Conservation (phyloP, 1,284 basidiomycete genomes). For the Puccinia novopanici region DNA sequence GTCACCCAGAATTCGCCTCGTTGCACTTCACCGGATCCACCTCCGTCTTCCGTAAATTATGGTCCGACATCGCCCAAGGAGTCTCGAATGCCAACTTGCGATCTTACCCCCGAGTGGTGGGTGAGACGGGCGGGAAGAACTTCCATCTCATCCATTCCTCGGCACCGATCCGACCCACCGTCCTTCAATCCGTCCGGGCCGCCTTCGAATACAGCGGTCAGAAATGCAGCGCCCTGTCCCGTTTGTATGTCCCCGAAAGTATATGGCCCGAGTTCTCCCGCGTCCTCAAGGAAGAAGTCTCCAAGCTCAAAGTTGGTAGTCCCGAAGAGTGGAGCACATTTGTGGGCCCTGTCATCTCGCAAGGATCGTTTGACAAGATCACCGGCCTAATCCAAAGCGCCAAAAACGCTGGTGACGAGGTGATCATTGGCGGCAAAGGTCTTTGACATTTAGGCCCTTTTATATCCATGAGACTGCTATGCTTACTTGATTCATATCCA, state of each 20-base stretch:
- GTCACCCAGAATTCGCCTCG: conserved; percentile 77
- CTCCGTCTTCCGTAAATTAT: conserved; percentile 81
- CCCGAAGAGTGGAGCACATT: conserved; percentile 80
- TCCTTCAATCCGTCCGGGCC: too few relatives aligned
- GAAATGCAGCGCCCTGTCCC: conserved; percentile 93
- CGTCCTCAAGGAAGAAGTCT: conserved; percentile 71
- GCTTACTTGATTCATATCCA: too few relatives aligned
- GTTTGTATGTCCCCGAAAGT: conserved; percentile 89
- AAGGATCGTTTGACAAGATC: too few relatives aligned
- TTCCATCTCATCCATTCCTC: conserved; percentile 93
- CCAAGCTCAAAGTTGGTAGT: conserved; percentile 81
- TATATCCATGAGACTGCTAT: too few relatives aligned
- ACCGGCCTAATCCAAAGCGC: too few relatives aligned
- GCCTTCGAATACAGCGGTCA: conserved; percentile 98
- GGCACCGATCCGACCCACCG: too few relatives aligned
- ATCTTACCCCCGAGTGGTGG: conserved; percentile 90
- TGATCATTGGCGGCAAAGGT: conserved; percentile 82
- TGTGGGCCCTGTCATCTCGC: conserved; percentile 91
- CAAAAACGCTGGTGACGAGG: conserved; percentile 81
- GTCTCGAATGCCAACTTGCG: conserved; percentile 72
- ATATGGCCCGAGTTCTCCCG: too few relatives aligned
- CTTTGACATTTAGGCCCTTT: too few relatives aligned
- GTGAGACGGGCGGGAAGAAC: conserved; percentile 85
- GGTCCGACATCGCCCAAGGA: conserved; percentile 91
- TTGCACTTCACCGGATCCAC: conserved; percentile 98